A percentile compares a stretch with the other conserved stretches of the same genome.
Evolutionary conservation across 306 rosid species (phyloP).

Genomic region (Prunus armeniaca): DNA sequence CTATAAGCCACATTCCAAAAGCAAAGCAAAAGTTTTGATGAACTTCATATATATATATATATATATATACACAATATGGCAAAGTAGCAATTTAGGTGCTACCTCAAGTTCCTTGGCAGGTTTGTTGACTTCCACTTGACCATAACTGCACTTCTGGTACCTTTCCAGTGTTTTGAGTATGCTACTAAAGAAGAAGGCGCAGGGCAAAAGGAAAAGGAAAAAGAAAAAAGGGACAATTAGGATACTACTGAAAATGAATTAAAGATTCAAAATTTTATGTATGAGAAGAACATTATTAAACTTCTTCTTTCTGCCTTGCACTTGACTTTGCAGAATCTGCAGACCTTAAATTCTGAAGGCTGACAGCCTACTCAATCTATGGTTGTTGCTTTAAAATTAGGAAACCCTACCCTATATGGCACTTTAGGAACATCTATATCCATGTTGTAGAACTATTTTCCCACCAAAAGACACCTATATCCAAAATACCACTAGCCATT

Average conservation of each 20-base stretch:
- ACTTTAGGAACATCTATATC: background rate
- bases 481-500: background rate
- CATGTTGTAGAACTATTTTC: background rate
- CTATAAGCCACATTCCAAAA: background rate
- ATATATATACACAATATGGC: background rate
- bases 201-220: background rate
- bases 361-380: background rate
- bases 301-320: background rate
- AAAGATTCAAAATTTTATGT: background rate
- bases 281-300: background rate
- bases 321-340: background rate
- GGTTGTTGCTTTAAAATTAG: background rate
- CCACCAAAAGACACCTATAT: background rate
- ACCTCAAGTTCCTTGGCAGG: constrained; percentile 97
- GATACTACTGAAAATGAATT: background rate
- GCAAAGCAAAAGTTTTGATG: background rate
- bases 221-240: background rate
- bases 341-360: background rate
- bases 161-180: constrained; percentile 54
- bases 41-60: background rate
- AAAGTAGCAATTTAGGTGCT: background rate
- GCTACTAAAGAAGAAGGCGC: constrained; percentile 27
- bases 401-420: background rate
- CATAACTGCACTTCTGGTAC: constrained; percentile 95
- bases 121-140: constrained; percentile 78